phyloP scores from a whole-genome alignment of 1,139 yeast genomes.

The Candida glucosophila region DNA sequence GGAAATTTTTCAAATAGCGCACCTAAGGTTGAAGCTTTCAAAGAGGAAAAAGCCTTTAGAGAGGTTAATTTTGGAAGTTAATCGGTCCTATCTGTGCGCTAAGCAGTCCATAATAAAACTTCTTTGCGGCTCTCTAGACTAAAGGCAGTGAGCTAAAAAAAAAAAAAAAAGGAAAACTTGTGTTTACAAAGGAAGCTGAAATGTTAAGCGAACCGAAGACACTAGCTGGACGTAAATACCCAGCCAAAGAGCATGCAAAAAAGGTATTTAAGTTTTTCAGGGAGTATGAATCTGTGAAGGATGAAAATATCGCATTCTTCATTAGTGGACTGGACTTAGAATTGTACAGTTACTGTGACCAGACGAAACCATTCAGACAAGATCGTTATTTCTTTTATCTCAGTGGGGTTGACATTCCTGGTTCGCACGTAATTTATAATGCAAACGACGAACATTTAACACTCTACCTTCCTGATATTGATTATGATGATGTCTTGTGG shows the following conservation, averaged over 20 bases:
- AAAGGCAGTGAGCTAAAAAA: too few species aligned
- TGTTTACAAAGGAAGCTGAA: neutral
- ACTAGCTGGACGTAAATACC: slow-evolving; percentile 43
- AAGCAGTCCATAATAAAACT: too few species aligned
- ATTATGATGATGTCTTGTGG: slow-evolving; percentile 93
- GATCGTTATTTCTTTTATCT: slow-evolving; percentile 84
- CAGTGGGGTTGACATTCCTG: slow-evolving; percentile 79
- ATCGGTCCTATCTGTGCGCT: too few species aligned
- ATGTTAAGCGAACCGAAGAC: slow-evolving; percentile 7
- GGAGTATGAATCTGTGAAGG: slow-evolving; percentile 8
- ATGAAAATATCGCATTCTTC: slow-evolving; percentile 27
- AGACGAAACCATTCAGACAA: slow-evolving; percentile 72
- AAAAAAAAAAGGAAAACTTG: too few species aligned
- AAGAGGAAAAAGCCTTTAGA: too few species aligned
- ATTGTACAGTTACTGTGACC: slow-evolving; percentile 73
- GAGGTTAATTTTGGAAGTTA: too few species aligned
- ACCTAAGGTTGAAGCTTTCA: too few species aligned
- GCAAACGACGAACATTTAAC: slow-evolving; percentile 47
- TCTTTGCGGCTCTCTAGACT: too few species aligned
- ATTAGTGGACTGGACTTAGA: slow-evolving; percentile 61
- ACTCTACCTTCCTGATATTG: slow-evolving; percentile 74
- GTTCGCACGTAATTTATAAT: slow-evolving; percentile 59
- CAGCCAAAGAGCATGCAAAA: slow-evolving; percentile 65
- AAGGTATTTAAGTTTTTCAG: slow-evolving; percentile 30
- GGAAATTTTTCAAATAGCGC: too few species aligned